Conservation (phyloP, 768 basidiomycete genomes). For the Lanmaoa rubissima region DNA sequence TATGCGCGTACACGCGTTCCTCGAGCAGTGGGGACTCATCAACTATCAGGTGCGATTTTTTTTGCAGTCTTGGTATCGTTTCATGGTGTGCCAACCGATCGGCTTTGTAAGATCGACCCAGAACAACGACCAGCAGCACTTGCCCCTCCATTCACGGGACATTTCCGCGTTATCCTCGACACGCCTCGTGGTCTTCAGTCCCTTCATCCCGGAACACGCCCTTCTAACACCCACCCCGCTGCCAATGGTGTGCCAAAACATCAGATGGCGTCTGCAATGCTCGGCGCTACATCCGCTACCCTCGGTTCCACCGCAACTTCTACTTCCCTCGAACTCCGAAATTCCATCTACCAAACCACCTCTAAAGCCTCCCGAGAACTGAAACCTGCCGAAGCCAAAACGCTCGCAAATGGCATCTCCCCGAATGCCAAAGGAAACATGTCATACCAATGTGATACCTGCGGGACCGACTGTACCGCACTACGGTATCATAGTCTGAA, state of each 20-base stretch:
- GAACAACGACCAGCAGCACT: conserved; percentile 92
- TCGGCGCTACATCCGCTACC: conserved; percentile 20
- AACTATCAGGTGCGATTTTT: conserved; percentile 85
- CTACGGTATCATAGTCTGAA: conserved; percentile 92
- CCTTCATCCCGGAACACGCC: conserved; percentile 78
- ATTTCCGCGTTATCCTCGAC: conserved; percentile 97
- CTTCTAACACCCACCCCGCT: conserved; percentile 42
- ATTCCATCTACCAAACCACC: conserved; percentile 85
- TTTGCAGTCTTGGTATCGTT: background rate
- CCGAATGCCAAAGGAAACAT: conserved; percentile 48
- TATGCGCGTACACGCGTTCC: conserved; percentile 97
- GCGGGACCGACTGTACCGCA: conserved; percentile 88
- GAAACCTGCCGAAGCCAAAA: conserved; percentile 61
- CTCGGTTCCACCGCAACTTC: conserved; percentile 33
- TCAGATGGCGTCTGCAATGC: conserved; percentile 21
- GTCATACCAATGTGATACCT: conserved; percentile 85
- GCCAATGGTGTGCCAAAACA: conserved; percentile 49
- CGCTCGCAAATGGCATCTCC: conserved; percentile 52
- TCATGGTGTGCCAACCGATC: conserved; percentile 1
- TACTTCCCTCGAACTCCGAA: conserved; percentile 84
- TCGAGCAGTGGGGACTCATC: conserved; percentile 98
- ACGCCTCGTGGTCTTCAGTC: conserved; percentile 96
- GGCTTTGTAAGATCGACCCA: conserved; percentile 80
- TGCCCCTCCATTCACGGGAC: conserved; percentile 96
- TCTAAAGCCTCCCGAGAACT: conserved; percentile 78